These are phyloP conservation scores for Epichloe sp. DNA, from an alignment of 2,329 filamentous ascomycete species.

Conservation along the genomic window DNA sequence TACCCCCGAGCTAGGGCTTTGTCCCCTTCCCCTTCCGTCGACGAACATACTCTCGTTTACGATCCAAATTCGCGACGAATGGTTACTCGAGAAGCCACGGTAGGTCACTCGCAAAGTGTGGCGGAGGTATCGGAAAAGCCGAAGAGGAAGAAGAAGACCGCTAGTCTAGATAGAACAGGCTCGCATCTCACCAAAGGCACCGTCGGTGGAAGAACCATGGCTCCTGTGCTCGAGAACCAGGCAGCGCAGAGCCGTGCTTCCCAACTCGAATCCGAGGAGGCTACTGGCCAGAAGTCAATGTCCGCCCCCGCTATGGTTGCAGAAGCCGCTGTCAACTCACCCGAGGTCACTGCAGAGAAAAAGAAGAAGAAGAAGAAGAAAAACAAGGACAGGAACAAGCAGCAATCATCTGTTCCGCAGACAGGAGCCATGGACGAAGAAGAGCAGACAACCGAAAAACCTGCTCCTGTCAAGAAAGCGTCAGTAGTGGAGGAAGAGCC, in stretches of 20 bases:
- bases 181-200: conserved; percentile 39
- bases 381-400: conserved; percentile 7
- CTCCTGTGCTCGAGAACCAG: conserved; percentile 29
- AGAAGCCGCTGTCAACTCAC: background rate
- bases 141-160: conserved; percentile 28
- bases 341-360: background rate
- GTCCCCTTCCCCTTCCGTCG: conserved; percentile 11
- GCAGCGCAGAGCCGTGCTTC: background rate
- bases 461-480: conserved; percentile 23
- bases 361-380: conserved; percentile 8
- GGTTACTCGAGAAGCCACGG: conserved; percentile 33
- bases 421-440: background rate
- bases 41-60: conserved; percentile 39
- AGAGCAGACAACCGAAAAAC: background rate
- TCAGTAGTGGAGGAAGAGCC: conserved; percentile 34
- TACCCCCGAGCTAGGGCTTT: conserved; percentile 36
- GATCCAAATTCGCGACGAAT: conserved; percentile 54
- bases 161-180: conserved; percentile 24
- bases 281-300: background rate
- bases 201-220: conserved; percentile 33
- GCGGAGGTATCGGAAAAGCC: conserved; percentile 26
- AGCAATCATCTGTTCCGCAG: background rate
- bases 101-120: conserved; percentile 29
- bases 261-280: background rate
- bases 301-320: background rate